Conservation (phyloP, 176 grass and related monocot genomes). For the Tuctoria greenei region DNA sequence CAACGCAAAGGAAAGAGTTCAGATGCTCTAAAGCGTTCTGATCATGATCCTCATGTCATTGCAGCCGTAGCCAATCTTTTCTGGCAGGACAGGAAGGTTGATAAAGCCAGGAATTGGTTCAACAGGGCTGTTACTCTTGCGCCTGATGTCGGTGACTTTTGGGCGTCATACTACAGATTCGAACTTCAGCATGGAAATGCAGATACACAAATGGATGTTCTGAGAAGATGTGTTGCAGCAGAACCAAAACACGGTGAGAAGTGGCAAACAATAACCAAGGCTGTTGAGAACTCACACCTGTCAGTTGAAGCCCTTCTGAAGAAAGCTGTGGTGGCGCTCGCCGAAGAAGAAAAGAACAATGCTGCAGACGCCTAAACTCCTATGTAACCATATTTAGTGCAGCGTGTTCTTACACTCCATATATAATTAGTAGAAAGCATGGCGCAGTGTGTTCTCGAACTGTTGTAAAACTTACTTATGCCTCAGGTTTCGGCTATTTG, state of each 20-base stretch:
- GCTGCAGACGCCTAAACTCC: constrained; percentile 41
- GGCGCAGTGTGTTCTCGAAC: constrained; percentile 8
- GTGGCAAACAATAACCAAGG: constrained; percentile 84
- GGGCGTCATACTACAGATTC: constrained; percentile 83
- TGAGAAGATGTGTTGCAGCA: constrained; percentile 69
- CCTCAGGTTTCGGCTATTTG: not conserved
- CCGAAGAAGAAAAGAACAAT: constrained; percentile 69
- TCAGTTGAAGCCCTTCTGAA: constrained; percentile 70
- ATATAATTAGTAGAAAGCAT: not conserved
- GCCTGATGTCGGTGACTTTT: constrained; percentile 86
- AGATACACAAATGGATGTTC: constrained; percentile 74
- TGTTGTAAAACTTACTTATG: not conserved
- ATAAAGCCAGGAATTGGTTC: constrained; percentile 85
- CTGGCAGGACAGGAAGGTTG: constrained; percentile 86
- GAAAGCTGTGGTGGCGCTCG: constrained; percentile 68
- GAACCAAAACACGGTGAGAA: constrained; percentile 87
- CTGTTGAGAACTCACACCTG: constrained; percentile 82
- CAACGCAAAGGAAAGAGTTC: constrained; percentile 72
- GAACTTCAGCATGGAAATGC: constrained; percentile 79
- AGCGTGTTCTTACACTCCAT: not conserved
- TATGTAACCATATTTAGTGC: constrained; percentile 21
- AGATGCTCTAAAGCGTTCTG: constrained; percentile 79
- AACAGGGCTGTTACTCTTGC: constrained; percentile 81
- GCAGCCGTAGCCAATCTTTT: constrained; percentile 84
- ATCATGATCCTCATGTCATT: constrained; percentile 82